Base-by-base conservation (phyloP, 2,329 filamentous ascomycete genomes). In the Alternaria ventricosa region DNA sequence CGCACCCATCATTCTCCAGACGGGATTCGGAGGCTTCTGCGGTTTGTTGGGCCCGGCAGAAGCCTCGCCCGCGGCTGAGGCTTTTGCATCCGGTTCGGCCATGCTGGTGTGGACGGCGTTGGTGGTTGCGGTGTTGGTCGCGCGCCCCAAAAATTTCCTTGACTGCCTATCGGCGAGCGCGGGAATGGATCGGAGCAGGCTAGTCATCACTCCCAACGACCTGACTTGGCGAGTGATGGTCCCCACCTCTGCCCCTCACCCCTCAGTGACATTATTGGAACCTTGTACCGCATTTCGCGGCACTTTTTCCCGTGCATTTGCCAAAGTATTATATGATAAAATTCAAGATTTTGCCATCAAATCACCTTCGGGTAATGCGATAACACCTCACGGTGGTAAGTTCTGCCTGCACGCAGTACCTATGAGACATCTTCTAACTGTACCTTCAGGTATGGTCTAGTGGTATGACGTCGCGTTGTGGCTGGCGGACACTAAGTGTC, bases 1-100 rank as follows among this genome's bases (percentile, higher is more conserved):
- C 73, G 59, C 55, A 79, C 78, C 78, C 78, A 80, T 80, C 78
- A 80, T 80, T 59, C 72, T 74, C 71, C 76, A 79, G 20, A 78
- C 73, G 18, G 78, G 78, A 64, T 80, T 80, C 23, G 77, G 78
- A 53, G 76, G 76, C 60, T 71, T 75, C 11, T 67, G 71, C 22
- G 75, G 70, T 57, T 77, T 79, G 28, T 50, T 62, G 54, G 72
- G 58, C 49, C 68, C 71, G 28, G 70, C 54, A 43, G 71, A 66
- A 54, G 68, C 63, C 54, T 67, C 65, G 64, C 71, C 64, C 12
- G 71, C 66, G 45, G 71, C 63, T 46, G 71, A 63, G 45, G 69
- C 70, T 65, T 78, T 77, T 41, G 72, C 70, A 67, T 73, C 71
- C 23, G 71, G 67, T 67, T 75, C 73, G 43, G 76, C 74, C 77